phyloP scores from a whole-genome alignment of 1,284 basidiomycete species.

The Moesziomyces aphidis region DNA sequence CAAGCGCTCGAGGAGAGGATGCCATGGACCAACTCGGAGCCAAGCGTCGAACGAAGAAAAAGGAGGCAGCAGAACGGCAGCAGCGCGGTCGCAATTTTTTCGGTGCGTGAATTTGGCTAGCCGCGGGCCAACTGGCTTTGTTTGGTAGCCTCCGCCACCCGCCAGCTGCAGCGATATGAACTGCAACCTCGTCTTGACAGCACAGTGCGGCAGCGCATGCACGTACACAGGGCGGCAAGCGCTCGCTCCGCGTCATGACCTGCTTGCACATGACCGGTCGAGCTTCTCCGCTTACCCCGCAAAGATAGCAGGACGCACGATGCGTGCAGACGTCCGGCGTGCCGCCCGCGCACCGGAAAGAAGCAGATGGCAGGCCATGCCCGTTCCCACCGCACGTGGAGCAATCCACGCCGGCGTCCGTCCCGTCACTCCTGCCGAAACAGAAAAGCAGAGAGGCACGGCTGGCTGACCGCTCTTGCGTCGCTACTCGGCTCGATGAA shows the following conservation, averaged over 20 bases:
- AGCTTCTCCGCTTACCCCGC: slow-evolving; percentile 14
- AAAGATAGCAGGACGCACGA: slow-evolving; percentile 8
- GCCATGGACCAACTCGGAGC: slow-evolving; percentile 17
- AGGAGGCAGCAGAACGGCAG: background rate
- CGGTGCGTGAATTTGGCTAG: slow-evolving; percentile 14
- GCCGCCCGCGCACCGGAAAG: too few species aligned
- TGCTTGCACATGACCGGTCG: slow-evolving; percentile 9
- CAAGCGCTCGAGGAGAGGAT: background rate
- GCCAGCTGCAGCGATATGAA: slow-evolving; percentile 20
- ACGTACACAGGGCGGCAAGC: slow-evolving; percentile 6
- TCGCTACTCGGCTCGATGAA: background rate
- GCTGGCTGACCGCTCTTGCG: background rate
- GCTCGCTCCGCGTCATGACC: slow-evolving; percentile 7
- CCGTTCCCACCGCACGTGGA: background rate
- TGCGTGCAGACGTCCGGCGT: slow-evolving; percentile 7
- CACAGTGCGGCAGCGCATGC: slow-evolving; percentile 10
- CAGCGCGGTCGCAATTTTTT: background rate
- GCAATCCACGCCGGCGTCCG: background rate
- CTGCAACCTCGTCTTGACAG: slow-evolving; percentile 8
- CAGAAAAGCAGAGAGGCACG: background rate
- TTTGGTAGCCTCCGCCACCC: slow-evolving; percentile 12
- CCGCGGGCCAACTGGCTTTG: slow-evolving; percentile 22
- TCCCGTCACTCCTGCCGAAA: background rate
- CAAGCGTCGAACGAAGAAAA: background rate
- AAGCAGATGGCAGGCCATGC: background rate